Evolutionary conservation across 148 eudicot genomes (phyloP), one percentile per base, ranked within the genome.

Genomic region (Persicaria tinctoria): DNA sequence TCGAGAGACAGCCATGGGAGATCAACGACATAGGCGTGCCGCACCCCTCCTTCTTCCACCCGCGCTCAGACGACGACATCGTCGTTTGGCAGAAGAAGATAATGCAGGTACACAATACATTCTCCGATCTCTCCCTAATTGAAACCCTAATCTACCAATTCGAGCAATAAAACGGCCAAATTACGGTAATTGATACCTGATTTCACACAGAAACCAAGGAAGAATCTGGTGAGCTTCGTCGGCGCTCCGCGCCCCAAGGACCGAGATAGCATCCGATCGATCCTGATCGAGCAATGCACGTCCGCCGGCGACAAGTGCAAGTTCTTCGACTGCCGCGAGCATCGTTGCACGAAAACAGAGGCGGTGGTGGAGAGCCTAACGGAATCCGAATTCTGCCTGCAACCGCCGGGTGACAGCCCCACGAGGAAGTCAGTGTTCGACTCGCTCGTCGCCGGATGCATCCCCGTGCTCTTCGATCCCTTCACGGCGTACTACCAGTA

Each of bases 41-140:
- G 12, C 90, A 93, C 64, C 98, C 97, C 0, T 90, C 98, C 18
- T 72, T 82, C 75, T 93, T 93, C 84, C 94, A 93, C 76, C 98
- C 97, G 0, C 83, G 46, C 1, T 78, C 91, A 47, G 98, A 93
- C 18, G 76, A 84, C 0, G 91, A 88, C 5, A 81, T 91, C 46
- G 38, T 79, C 12, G 32, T 78, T 4, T 87, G 89, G 92, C 97
- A 93, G 72, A 56, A 72, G 0, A 82, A 81, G 49, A 56, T 85
- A 41, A 82, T 80, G 73, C 73, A 56, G n/a, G 77, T 63, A 63
- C 41, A 32, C 41, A 32, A 32, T 32, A 32, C 13, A 70, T n/a
- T 70, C 51, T 6, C 10, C 3, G 16, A 63, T 11, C n/a, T 27
- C 46, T 4, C 20, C n/a, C 7, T 6, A 32, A 32, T 32, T 32